Percentiles rank a stretch among this genome's conserved stretches.
Evolutionary conservation across 1,284 basidiomycete genomes (phyloP).

Genomic region (Naganishia liquefaciens): DNA sequence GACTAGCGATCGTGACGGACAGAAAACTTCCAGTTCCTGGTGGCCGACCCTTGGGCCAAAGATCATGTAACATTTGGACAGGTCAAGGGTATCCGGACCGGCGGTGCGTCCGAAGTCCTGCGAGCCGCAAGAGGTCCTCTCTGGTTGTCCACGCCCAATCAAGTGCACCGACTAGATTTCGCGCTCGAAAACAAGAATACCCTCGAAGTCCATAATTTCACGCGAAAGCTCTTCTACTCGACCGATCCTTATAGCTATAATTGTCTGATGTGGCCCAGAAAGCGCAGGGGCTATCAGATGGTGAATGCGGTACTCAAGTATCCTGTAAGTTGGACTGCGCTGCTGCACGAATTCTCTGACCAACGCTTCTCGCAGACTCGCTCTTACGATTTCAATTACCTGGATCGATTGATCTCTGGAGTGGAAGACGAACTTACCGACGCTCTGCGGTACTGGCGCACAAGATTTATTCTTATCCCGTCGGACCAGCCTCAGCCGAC

Average conservation of each 20-base stretch:
- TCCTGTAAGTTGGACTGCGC: constrained; percentile 58
- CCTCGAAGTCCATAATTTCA: constrained; percentile 84
- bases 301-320: constrained; percentile 73
- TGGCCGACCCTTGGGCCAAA: constrained; percentile 60
- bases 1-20: constrained; percentile 55
- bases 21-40: constrained; percentile 95
- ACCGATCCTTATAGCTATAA: constrained; percentile 71
- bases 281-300: constrained; percentile 82
- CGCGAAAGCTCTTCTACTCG: constrained; percentile 68
- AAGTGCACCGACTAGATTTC: constrained; percentile 89
- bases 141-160: constrained; percentile 90
- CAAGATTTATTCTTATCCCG: constrained; percentile 91
- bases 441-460: constrained; percentile 86
- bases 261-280: constrained; percentile 89
- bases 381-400: constrained; percentile 49
- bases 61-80: constrained; percentile 53
- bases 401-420: constrained; percentile 68
- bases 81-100: constrained; percentile 47
- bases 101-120: constrained; percentile 72
- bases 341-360: neutral
- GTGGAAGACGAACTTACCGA: constrained; percentile 79
- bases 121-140: constrained; percentile 69
- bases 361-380: constrained; percentile 15
- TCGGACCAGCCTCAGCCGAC: constrained; percentile 65
- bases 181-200: constrained; percentile 65